Evolutionary conservation across 768 basidiomycete genomes (phyloP), one percentile per base, ranked within the genome.

Genomic region (Dacryopinax primogenitus): DNA sequence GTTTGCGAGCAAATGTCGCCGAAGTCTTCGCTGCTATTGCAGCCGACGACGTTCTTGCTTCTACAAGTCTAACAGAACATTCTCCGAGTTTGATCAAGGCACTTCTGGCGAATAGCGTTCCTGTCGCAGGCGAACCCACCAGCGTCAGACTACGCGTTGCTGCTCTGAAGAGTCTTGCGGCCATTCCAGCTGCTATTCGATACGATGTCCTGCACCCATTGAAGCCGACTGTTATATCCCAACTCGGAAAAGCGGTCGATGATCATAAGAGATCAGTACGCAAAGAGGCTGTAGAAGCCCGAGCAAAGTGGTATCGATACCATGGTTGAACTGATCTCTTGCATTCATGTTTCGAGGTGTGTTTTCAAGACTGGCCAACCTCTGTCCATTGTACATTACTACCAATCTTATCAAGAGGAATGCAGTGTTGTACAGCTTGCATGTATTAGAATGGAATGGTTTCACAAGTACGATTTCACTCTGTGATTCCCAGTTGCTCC

Each of bases 261-360:
- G 96, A 98, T 76, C 90, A 90, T n/a, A 88, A 86, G 72, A 79
- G 88, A 66, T 76, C 76, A 1, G 93, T 99, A 7, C 80, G 96
- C 63, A 86, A 84, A 70, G 90, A 89, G 70, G 95, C 93, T 0
- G 96, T 98, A 1, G 86, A 92, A 69, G 87, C 92, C 34, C 71
- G 87, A 41, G 72, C 75, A 1, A 69, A 68, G 51, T 79, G 78
- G 78, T 78, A 63, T 62, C 65, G 32, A 30, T 58, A 58, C 26
- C 51, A 58, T 32, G 51, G 51, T 32, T 58, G 36, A 37, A 44
- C 9, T 23, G 32, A 15, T 3, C 32, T 26, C 13, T 9, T 23
- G 51, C 13, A 13, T 13, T 9, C 6, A 18, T 7, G 13, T 3
- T 28, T 58, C 23, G 13, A 58, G 3, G 26, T 7, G 41, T 18